Evolutionary conservation across 805 yeast species (phyloP).

Genomic region (Ogataea paraovalis): DNA sequence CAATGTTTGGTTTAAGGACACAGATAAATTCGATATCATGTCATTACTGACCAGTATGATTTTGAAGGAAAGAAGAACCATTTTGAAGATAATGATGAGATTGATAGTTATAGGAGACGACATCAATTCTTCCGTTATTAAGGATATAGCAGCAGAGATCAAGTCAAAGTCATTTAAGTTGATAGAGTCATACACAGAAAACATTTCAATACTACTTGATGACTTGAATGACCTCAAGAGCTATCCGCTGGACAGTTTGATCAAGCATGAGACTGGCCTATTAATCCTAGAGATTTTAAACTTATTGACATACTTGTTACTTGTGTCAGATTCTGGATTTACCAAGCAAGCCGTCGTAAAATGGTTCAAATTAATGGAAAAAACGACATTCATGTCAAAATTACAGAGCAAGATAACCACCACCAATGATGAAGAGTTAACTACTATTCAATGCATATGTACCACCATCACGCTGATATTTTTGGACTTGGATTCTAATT

Average conservation of each 20-base stretch:
- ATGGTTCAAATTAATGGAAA: constrained; percentile 56
- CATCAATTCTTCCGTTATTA: constrained; percentile 26
- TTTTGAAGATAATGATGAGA: constrained; percentile 40
- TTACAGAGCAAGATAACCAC: constrained; percentile 26
- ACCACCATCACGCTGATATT: constrained; percentile 49
- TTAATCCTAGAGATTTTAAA: constrained; percentile 22
- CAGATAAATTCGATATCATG: constrained; percentile 34
- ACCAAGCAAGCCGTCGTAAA: constrained; percentile 31
- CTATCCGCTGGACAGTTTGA: constrained; percentile 11
- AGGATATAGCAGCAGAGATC: constrained; percentile 38
- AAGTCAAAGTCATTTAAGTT: constrained; percentile 21
- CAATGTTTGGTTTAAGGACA: constrained; percentile 19
- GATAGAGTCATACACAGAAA: constrained; percentile 29
- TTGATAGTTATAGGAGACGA: constrained; percentile 30
- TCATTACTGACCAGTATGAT: constrained; percentile 36
- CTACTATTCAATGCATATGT: constrained; percentile 40
- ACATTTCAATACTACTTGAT: constrained; percentile 9
- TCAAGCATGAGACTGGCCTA: constrained; percentile 15
- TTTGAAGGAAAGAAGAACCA: constrained; percentile 48
- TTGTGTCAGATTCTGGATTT: constrained; percentile 23
- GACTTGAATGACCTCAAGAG: constrained; percentile 9
- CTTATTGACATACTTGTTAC: constrained; percentile 23
- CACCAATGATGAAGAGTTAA: constrained; percentile 11
- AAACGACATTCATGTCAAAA: constrained; percentile 18
- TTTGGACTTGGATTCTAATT: constrained; percentile 52